Conservation (phyloP, 768 basidiomycete genomes). For the Amanita phalloides region DNA sequence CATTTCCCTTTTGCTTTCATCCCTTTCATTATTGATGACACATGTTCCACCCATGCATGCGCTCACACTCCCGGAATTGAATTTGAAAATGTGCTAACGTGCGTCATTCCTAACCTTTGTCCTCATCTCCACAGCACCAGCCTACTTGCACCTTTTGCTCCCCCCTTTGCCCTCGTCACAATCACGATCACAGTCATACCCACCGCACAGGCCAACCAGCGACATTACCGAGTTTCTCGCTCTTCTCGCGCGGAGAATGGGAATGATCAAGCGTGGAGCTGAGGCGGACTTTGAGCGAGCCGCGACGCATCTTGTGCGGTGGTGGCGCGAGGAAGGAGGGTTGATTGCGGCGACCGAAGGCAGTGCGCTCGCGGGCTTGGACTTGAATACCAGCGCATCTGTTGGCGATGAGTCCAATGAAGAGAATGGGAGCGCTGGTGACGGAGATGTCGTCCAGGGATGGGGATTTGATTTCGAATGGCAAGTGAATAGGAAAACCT, state of each 20-base stretch:
- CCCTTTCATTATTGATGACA: neutral
- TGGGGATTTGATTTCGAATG: constrained; percentile 88
- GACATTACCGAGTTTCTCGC: constrained; percentile 60
- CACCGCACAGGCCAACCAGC: constrained; percentile 34
- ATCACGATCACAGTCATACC: constrained; percentile 25
- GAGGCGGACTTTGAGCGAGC: constrained; percentile 61
- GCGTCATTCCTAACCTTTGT: neutral
- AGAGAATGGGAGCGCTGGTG: neutral
- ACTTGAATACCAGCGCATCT: neutral
- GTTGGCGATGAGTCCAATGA: neutral
- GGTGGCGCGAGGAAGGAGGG: constrained; percentile 78
- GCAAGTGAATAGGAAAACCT: constrained; percentile 26
- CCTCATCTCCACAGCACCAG: constrained; percentile 36
- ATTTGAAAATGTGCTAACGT: neutral
- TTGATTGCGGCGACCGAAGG: constrained; percentile 33
- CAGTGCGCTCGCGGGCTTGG: neutral
- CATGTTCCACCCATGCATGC: neutral
- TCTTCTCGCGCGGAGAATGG: constrained; percentile 60
- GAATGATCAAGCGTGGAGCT: constrained; percentile 77
- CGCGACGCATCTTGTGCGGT: constrained; percentile 70
- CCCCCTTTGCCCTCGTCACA: neutral
- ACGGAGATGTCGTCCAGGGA: constrained; percentile 29
- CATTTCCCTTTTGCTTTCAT: neutral
- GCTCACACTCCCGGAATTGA: neutral
- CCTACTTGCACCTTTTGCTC: constrained; percentile 50